A percentile compares a stretch with the other conserved stretches of the same genome.
These are phyloP conservation scores for Saccharomycopsis fibuligera DNA, from an alignment of 805 yeast species.

Conservation along the genomic window DNA sequence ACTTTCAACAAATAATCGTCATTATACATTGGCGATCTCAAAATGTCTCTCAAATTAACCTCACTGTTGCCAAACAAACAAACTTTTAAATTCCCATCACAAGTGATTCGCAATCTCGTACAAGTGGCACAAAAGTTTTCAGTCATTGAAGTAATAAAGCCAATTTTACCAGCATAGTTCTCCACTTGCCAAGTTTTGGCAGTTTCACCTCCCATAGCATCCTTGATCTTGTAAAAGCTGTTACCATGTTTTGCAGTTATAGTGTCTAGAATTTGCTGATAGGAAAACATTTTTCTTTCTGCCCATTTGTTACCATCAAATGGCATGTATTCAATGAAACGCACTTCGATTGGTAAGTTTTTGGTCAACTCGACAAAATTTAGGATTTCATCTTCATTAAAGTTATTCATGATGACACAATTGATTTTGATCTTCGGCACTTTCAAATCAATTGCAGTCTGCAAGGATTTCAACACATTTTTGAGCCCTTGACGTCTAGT, in stretches of 20 bases:
- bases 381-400: conserved; percentile 46
- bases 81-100: conserved; percentile 50
- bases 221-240: conserved; percentile 20
- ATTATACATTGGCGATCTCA: conserved; percentile 28
- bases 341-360: conserved; percentile 37
- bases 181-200: conserved; percentile 40
- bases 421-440: conserved; percentile 43
- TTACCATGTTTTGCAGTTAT: conserved; percentile 30
- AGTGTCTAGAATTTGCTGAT: conserved; percentile 35
- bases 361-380: conserved; percentile 40
- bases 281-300: conserved; percentile 37
- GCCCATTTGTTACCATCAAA: conserved; percentile 52
- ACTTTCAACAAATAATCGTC: conserved; percentile 33
- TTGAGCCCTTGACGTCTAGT: conserved; percentile 44
- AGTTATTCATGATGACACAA: conserved; percentile 42
- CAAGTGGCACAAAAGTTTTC: conserved; percentile 46
- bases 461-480: conserved; percentile 39
- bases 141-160: conserved; percentile 53
- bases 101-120: conserved; percentile 44
- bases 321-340: conserved; percentile 56
- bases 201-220: conserved; percentile 39
- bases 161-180: conserved; percentile 39
- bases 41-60: conserved; percentile 39
- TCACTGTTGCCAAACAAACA: conserved; percentile 50
- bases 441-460: conserved; percentile 38